These are phyloP conservation scores for Rhodotorula sp. DNA, from an alignment of 1,284 basidiomycete species.

Conservation along the genomic window DNA sequence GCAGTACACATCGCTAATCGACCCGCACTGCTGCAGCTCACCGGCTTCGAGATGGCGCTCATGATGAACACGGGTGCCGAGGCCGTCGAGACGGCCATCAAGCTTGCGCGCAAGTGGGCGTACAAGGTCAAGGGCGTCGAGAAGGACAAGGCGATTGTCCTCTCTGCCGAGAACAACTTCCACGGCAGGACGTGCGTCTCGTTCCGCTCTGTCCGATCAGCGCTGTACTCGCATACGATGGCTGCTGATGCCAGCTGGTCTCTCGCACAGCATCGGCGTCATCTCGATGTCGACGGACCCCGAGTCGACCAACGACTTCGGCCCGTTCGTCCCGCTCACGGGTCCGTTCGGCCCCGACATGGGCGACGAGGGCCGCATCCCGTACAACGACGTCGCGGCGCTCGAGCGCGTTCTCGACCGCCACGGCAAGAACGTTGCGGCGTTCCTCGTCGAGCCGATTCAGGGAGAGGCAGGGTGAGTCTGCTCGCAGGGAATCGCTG, in stretches of 20 bases:
- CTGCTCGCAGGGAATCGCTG: too few species aligned
- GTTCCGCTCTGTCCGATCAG: slow-evolving; percentile 59
- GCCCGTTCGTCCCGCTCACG: slow-evolving; percentile 83
- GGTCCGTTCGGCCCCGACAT: slow-evolving; percentile 64
- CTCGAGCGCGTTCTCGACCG: slow-evolving; percentile 70
- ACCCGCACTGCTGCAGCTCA: slow-evolving; percentile 19
- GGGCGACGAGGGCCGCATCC: slow-evolving; percentile 59
- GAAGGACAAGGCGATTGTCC: slow-evolving; percentile 81
- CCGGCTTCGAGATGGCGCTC: slow-evolving; percentile 72
- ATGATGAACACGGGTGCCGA: slow-evolving; percentile 99
- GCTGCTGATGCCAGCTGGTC: too few species aligned
- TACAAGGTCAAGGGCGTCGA: slow-evolving; percentile 83
- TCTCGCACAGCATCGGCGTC: slow-evolving; percentile 30
- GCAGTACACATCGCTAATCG: too few species aligned
- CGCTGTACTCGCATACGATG: too few species aligned
- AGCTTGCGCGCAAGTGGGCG: slow-evolving; percentile 87
- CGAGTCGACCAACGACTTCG: slow-evolving; percentile 81
- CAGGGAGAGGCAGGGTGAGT: slow-evolving; percentile 82
- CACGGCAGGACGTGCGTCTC: slow-evolving; percentile 91
- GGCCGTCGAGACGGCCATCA: slow-evolving; percentile 86
- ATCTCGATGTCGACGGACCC: slow-evolving; percentile 92
- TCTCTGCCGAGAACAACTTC: slow-evolving; percentile 89
- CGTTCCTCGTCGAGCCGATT: slow-evolving; percentile 95
- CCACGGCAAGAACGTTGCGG: slow-evolving; percentile 81
- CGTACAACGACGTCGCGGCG: slow-evolving; percentile 80